Base-by-base conservation (phyloP, 768 basidiomycete species). In the Psilocybe cubensis region DNA sequence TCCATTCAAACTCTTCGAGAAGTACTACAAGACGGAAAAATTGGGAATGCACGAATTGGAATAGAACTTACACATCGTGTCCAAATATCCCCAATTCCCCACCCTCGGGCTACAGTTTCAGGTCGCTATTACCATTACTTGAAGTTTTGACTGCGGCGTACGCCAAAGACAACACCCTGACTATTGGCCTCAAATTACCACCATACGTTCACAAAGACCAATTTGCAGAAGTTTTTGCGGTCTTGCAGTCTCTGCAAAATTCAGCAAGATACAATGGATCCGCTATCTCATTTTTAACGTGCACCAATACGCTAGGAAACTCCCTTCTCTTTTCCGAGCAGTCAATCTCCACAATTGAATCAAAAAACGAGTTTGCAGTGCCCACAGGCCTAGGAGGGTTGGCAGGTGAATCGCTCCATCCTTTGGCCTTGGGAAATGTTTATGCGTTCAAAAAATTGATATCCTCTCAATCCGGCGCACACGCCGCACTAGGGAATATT, bases 31-130 rank as follows among this genome's bases (percentile, higher is more conserved):
- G 75, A 78, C 58, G 56, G 50, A 56, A 41, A 46, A 38, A 23
- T 52, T 27, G 49, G 53, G 40, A 61, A 66, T 52, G 70, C 77
- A 59, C 64, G 76, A 60, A 74, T 94, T 58, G 92, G 82, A 12
- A 73, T 93, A 63, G 93, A 95, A 71, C 76, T 94, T 66, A 95
- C 70, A 86, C 91, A 0, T 89, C 87, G 38, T 95, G 93, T 62
- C 93, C 93, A 3, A 95, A 95, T 68, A 89, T 94, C 62, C 72
- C 70, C 10, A 74, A 77, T 23, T 66, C 79, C 3, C 81, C 89
- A 0, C 91, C 90, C 0, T 81, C 86, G 18, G 83, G 89, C 9
- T 94, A 94, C 71, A 54, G 80, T 35, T 78, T 85, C 50, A 43
- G 73, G 1, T 70, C 76, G 1, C 80, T 93, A 50, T 51, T 68